A percentile compares a stretch with the other conserved stretches of the same genome.
phyloP scores from a whole-genome alignment of 2,329 filamentous ascomycete genomes.

The Emmonsiellopsis sp. region DNA sequence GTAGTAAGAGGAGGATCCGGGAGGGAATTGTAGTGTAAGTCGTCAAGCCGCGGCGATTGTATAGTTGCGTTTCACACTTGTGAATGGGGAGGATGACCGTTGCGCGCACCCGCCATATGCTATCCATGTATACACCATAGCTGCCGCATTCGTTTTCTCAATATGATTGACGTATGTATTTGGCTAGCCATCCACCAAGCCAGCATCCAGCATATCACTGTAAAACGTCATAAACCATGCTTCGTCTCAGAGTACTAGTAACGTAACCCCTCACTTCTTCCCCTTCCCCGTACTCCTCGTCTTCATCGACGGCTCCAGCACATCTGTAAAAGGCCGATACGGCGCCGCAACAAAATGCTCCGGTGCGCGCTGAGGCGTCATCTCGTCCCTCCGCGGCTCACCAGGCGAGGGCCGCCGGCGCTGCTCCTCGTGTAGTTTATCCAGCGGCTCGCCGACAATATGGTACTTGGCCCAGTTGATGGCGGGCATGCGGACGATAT shows the following conservation, averaged over 20 bases:
- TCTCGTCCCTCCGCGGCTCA: conserved; percentile 28
- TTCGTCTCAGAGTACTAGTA: too few species aligned
- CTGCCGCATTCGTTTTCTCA: background rate
- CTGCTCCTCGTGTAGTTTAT: conserved; percentile 78
- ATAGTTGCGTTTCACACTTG: background rate
- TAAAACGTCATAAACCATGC: too few species aligned
- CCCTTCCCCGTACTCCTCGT: conserved; percentile 23
- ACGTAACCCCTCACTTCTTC: conserved; percentile 18
- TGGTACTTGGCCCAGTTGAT: conserved; percentile 95
- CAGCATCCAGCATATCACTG: too few species aligned
- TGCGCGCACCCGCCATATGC: too few species aligned
- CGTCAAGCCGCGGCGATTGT: background rate
- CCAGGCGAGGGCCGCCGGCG: conserved; percentile 48
- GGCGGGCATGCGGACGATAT: conserved; percentile 73
- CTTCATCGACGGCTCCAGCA: conserved; percentile 30
- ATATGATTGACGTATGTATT: background rate
- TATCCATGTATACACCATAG: too few species aligned
- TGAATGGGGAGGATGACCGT: background rate
- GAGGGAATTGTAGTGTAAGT: background rate
- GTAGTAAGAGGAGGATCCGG: background rate
- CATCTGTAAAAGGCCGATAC: conserved; percentile 52
- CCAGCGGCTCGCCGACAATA: conserved; percentile 73
- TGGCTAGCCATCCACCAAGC: too few species aligned
- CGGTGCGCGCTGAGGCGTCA: conserved; percentile 24
- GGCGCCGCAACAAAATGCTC: conserved; percentile 49